Evolutionary conservation across 2,329 filamentous ascomycete species (phyloP).

Genomic region (Parafenestella ontariensis): DNA sequence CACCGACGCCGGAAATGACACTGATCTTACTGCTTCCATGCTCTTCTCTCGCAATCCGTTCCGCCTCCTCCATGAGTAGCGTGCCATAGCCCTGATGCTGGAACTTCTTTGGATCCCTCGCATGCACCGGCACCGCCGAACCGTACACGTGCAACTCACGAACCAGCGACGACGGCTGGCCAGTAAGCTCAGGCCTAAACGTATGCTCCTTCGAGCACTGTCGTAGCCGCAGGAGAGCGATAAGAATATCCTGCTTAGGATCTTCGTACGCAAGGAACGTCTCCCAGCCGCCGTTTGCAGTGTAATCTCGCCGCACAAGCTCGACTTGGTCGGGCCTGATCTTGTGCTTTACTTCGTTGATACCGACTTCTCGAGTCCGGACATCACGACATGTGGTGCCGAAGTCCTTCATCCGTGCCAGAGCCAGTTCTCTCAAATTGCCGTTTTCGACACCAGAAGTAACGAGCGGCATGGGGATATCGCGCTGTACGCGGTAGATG

Average conservation of each 20-base stretch:
- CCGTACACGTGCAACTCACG: constrained; percentile 97
- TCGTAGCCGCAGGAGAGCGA: constrained; percentile 84
- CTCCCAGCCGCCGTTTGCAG: constrained; percentile 96
- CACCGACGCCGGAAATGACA: constrained; percentile 97
- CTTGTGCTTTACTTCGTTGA: constrained; percentile 99
- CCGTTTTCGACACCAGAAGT: constrained; percentile 98
- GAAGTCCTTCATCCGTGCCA: constrained; percentile 99
- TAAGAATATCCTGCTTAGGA: constrained; percentile 96
- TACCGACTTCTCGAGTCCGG: constrained; percentile 92
- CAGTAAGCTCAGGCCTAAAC: constrained; percentile 83
- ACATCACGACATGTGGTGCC: constrained; percentile 97
- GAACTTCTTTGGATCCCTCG: constrained; percentile 92
- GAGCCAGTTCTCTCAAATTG: constrained; percentile 88
- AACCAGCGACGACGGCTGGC: constrained; percentile 89
- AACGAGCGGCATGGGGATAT: constrained; percentile 99
- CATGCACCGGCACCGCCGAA: constrained; percentile 95
- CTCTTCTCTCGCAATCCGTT: constrained; percentile 91
- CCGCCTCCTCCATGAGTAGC: constrained; percentile 95
- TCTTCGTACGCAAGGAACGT: constrained; percentile 98
- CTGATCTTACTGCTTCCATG: constrained; percentile 94
- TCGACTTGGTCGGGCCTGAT: constrained; percentile 96
- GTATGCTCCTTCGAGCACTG: constrained; percentile 94
- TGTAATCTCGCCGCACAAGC: constrained; percentile 90
- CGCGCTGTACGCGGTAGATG: constrained; percentile 97
- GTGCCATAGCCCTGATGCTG: constrained; percentile 98